These are phyloP conservation scores for Phytophthora pisi DNA, from an alignment of 352 stramenopile species.

Conservation along the genomic window DNA sequence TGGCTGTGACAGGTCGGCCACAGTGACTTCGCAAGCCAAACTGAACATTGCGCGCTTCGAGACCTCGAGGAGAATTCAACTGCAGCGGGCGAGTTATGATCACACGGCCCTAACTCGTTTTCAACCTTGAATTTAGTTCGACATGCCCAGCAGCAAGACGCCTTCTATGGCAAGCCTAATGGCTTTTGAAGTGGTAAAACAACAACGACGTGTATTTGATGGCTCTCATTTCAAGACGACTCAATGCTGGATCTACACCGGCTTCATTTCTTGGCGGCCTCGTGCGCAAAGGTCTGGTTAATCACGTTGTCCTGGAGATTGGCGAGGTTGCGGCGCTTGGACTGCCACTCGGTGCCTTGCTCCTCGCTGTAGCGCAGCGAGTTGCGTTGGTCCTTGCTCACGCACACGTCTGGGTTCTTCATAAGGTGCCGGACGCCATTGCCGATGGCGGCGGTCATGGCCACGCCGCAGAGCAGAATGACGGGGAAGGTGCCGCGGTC, in stretches of 20 bases:
- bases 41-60: not conserved
- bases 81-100: not conserved
- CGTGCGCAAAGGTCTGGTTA: conserved; percentile 57
- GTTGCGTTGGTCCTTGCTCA: conserved; percentile 4
- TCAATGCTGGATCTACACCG: too few species aligned
- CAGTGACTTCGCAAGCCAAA: not conserved
- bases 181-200: too few species aligned
- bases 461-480: not conserved
- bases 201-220: too few species aligned
- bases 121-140: too few species aligned
- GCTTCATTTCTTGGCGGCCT: conserved; percentile 7
- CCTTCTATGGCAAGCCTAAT: too few species aligned
- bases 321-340: conserved; percentile 41
- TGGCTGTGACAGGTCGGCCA: too few species aligned
- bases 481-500: not conserved
- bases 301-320: conserved; percentile 46
- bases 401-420: conserved; percentile 37
- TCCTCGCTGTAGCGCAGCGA: conserved; percentile 11
- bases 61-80: not conserved
- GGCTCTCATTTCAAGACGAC: too few species aligned
- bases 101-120: too few species aligned
- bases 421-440: conserved; percentile 8
- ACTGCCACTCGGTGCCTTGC: conserved; percentile 34
- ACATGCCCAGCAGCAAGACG: too few species aligned
- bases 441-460: conserved; percentile 7